These are phyloP conservation scores for Penicillium odoratum DNA, from an alignment of 495 filamentous ascomycete species.

Conservation along the genomic window DNA sequence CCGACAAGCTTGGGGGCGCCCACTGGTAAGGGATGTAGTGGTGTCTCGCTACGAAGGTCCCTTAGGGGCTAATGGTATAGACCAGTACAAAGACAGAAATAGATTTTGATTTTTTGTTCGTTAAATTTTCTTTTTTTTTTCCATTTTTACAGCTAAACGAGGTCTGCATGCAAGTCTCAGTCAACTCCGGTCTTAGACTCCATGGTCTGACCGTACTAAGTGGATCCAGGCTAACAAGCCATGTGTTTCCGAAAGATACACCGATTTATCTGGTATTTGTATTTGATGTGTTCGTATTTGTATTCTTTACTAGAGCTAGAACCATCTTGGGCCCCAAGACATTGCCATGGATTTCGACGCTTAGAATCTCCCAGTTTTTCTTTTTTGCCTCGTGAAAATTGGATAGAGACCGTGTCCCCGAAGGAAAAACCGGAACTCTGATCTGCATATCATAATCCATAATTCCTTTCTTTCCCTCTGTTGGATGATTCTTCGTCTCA, in stretches of 20 bases:
- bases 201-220: not conserved
- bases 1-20: conserved; percentile 2
- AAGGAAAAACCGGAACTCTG: no score
- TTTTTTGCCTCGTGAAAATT: not conserved
- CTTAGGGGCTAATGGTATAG: not conserved
- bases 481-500: not conserved
- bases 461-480: not conserved
- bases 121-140: not conserved
- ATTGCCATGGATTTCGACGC: no score
- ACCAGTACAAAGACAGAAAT: not conserved
- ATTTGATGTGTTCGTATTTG: no score
- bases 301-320: no score
- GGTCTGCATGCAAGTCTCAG: conserved; percentile 4
- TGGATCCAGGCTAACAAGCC: not conserved
- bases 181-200: not conserved
- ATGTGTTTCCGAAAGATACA: not conserved
- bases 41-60: not conserved
- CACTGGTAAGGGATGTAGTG: not conserved
- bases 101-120: not conserved
- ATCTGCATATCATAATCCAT: not conserved
- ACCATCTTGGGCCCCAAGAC: not conserved
- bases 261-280: no score
- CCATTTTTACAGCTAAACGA: not conserved
- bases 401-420: not conserved
- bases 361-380: not conserved